Percentiles rank a stretch among this genome's conserved stretches.
Conservation (phyloP, 306 rosid genomes). For the Trifolium dubium region DNA sequence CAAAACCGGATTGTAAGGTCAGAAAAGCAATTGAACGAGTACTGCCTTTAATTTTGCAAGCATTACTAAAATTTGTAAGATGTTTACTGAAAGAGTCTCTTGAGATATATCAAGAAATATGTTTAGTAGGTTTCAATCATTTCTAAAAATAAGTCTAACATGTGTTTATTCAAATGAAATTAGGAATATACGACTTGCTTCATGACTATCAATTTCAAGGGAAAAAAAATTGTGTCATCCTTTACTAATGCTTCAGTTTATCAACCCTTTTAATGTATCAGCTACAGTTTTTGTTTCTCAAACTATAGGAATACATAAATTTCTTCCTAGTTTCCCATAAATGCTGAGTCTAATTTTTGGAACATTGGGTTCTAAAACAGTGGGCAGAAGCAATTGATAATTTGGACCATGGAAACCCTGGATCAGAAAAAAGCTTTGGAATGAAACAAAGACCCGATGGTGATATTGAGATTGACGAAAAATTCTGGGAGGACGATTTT, state of each 20-base stretch:
- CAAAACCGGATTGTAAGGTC: no score
- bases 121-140: neutral
- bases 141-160: neutral
- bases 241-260: conserved; percentile 17
- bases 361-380: conserved; percentile 48
- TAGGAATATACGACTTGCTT: neutral
- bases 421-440: conserved; percentile 90
- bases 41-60: conserved; percentile 14
- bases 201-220: conserved; percentile 20
- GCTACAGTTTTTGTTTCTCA: conserved; percentile 32
- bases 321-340: conserved; percentile 31
- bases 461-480: conserved; percentile 93
- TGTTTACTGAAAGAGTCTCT: neutral
- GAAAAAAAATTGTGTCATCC: conserved; percentile 1
- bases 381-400: conserved; percentile 93
- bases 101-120: conserved; percentile 1
- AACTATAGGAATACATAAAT: conserved; percentile 8
- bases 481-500: conserved; percentile 90
- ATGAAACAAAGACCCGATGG: conserved; percentile 99
- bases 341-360: conserved; percentile 25
- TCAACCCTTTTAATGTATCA: conserved; percentile 14
- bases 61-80: neutral
- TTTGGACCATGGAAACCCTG: conserved; percentile 71
- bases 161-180: conserved; percentile 22
- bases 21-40: neutral